These are phyloP conservation scores for Dothistroma pini DNA, from an alignment of 2,329 filamentous ascomycete genomes.

Conservation along the genomic window DNA sequence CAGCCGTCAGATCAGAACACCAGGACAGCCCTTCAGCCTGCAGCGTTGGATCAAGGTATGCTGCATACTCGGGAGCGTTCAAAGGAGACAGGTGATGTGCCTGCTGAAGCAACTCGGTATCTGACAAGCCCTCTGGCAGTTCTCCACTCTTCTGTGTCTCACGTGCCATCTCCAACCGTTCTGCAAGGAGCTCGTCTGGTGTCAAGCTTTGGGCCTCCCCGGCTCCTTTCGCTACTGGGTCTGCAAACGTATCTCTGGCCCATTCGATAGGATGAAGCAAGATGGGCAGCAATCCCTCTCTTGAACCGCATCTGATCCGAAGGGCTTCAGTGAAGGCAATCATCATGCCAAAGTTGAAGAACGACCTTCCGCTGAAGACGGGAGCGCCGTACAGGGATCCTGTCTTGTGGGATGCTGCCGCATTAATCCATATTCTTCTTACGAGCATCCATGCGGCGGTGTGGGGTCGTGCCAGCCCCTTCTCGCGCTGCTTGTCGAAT, in stretches of 20 bases:
- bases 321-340: slow-evolving; percentile 30
- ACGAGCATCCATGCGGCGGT: neutral
- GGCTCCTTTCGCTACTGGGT: neutral
- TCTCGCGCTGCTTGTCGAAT: neutral
- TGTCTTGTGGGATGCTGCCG: slow-evolving; percentile 6
- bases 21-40: slow-evolving; percentile 57
- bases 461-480: neutral
- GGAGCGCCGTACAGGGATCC: slow-evolving; percentile 20
- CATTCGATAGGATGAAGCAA: slow-evolving; percentile 17
- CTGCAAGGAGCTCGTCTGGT: slow-evolving; percentile 1
- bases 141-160: slow-evolving; percentile 2
- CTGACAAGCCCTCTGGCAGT: neutral
- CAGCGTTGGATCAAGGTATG: slow-evolving; percentile 48
- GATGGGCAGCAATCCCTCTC: slow-evolving; percentile 27
- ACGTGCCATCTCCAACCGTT: neutral
- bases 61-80: slow-evolving; percentile 8
- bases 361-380: slow-evolving; percentile 4
- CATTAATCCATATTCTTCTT: neutral
- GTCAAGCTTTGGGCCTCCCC: neutral
- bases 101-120: neutral
- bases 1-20: slow-evolving; percentile 55
- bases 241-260: neutral
- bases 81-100: slow-evolving; percentile 1
- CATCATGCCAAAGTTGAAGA: slow-evolving; percentile 26
- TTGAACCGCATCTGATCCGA: slow-evolving; percentile 26